Base-by-base conservation (phyloP, 371 early-diverging fungal genomes). In the Mortierella sp. region DNA sequence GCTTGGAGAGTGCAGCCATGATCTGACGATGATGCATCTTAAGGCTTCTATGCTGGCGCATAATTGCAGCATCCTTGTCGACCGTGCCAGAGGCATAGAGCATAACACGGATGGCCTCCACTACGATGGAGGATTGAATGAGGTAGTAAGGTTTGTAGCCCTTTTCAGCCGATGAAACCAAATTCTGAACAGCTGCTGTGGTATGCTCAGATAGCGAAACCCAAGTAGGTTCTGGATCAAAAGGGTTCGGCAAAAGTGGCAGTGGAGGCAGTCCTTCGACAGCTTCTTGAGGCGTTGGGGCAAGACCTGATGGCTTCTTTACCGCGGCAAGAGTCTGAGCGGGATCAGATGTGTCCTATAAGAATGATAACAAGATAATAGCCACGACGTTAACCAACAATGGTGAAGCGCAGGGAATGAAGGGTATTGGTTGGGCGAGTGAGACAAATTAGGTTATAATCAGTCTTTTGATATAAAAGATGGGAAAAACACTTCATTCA, bases 51-150 rank as follows among this genome's bases (percentile, higher is more conserved):
- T 93, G 90, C 22, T 87, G 83, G 40, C 89, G 87, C 70, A 94
- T 87, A 61, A 89, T 75, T 5, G 87, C 76, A 0, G 92, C 85
- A 37, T 94, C 93, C 63, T 89, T 89, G 22, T 90, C 90, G 13
- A 92, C 86, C 2, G 94, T 92, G 12, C 93, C 93, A 15, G 94
- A 91, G 22, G 96, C 87, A 22, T 90, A 87, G 55, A 98, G 86
- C 93, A 98, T 93, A 59, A 89, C 88, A 28, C 95, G 91, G 59
- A 96, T 91, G 17, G 95, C 89, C 40, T 92, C 88, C 7, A 96
- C 93, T 23, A 96, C 87, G 23, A 75, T 72, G 0, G 86, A 77
- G 45, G 91, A 74, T 60, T 87, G 84, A n/a, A 81, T 68, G 31
- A 92, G 65, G 68, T 89, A 95, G 42, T 89, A 85, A 35, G 87